Conservation (phyloP, 2,329 filamentous ascomycete species). For the Pseudocercospora vitis region DNA sequence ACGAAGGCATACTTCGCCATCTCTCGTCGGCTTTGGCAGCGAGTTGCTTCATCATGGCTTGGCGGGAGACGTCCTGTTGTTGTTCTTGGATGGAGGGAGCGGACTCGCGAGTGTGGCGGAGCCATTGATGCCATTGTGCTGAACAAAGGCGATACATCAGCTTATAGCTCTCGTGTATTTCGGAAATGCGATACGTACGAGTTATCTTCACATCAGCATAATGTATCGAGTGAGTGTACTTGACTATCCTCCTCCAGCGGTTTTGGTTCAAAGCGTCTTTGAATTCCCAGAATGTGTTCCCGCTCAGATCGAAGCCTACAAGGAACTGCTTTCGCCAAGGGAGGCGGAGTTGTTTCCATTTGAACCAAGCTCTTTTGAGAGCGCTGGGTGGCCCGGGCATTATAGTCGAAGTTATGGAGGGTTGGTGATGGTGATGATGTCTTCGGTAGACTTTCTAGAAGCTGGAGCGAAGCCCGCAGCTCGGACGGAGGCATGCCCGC, state of each 20-base stretch:
- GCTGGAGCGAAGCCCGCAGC: background rate
- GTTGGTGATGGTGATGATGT: conserved; percentile 11
- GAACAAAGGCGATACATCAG: background rate
- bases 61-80: conserved; percentile 56
- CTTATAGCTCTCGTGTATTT: background rate
- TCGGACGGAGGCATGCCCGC: background rate
- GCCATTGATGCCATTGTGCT: conserved; percentile 70
- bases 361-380: conserved; percentile 55
- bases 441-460: conserved; percentile 1
- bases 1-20: conserved; percentile 61
- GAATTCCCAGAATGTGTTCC: conserved; percentile 69
- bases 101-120: conserved; percentile 59
- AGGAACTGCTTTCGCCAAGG: conserved; percentile 63
- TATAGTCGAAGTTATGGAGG: conserved; percentile 20
- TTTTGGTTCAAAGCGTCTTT: conserved; percentile 56
- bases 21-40: conserved; percentile 60
- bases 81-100: conserved; percentile 61
- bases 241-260: conserved; percentile 59
- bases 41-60: conserved; percentile 59
- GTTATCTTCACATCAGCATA: conserved; percentile 61
- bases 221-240: conserved; percentile 53
- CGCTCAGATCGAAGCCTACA: conserved; percentile 60
- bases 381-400: conserved; percentile 43
- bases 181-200: too few species aligned
- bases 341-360: conserved; percentile 62